Conservation (phyloP, 305 asterid genomes). For the Solanum hybrid region DNA sequence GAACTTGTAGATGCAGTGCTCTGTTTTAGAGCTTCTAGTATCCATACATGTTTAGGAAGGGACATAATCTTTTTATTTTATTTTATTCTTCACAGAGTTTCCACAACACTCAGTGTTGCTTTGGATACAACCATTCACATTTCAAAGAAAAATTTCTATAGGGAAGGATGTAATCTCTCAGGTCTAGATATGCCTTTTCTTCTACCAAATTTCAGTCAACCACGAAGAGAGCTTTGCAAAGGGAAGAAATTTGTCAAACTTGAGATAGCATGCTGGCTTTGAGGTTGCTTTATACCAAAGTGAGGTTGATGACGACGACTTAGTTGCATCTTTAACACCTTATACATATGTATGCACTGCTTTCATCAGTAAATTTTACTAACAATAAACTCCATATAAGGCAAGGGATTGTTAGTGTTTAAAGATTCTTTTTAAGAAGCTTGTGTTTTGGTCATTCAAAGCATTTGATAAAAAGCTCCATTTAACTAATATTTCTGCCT, state of each 20-base stretch:
- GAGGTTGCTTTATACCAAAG: not conserved
- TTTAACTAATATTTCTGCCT: not conserved
- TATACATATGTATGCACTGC: not conserved
- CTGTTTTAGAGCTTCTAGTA: not conserved
- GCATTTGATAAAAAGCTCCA: not conserved
- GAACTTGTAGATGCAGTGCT: not conserved
- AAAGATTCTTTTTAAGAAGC: not conserved
- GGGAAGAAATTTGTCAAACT: not conserved
- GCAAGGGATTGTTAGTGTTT: not conserved
- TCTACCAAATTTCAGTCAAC: not conserved
- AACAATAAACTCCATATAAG: not conserved
- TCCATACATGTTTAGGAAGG: not conserved
- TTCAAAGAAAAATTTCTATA: not conserved
- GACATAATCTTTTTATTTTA: not conserved
- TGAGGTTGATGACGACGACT: not conserved
- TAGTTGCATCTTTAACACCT: not conserved
- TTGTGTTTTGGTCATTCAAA: not conserved
- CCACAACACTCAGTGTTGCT: not conserved
- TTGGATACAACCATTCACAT: not conserved
- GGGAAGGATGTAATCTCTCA: not conserved
- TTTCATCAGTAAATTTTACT: not conserved
- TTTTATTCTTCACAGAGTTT: not conserved
- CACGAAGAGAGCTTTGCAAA: not conserved
- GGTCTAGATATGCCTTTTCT: not conserved
- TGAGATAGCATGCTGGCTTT: not conserved